Percentiles rank a stretch among this genome's conserved stretches.
These are phyloP conservation scores for Senna siamea DNA, from an alignment of 306 rosid species.

Conservation along the genomic window DNA sequence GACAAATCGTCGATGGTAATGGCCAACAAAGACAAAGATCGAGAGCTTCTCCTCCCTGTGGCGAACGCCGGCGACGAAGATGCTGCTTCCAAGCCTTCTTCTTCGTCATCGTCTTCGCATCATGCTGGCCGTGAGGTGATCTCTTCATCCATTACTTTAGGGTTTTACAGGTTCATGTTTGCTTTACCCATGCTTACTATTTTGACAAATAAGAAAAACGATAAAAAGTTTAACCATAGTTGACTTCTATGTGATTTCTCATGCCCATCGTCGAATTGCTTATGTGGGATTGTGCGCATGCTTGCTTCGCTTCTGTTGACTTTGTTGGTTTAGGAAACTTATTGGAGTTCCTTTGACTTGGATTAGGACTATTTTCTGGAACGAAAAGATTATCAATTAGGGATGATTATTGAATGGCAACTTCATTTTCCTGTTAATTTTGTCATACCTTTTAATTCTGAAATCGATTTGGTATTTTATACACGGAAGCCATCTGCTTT, in stretches of 20 bases:
- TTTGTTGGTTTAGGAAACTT: constrained; percentile 30
- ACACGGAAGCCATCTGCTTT: neutral
- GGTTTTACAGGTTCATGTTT: constrained; percentile 15
- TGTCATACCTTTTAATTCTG: neutral
- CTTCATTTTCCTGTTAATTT: neutral
- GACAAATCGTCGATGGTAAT: constrained; percentile 58
- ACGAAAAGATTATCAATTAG: neutral
- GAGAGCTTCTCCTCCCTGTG: constrained; percentile 85
- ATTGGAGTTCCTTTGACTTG: constrained; percentile 30
- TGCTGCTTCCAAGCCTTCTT: constrained; percentile 56
- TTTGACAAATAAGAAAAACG: neutral
- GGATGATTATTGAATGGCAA: constrained; percentile 14
- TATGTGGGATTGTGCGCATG: neutral
- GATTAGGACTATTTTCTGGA: neutral
- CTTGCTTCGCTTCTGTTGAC: constrained; percentile 10
- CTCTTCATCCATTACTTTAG: constrained; percentile 17
- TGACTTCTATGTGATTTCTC: neutral
- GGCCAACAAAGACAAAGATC: constrained; percentile 77
- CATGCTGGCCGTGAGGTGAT: constrained; percentile 73
- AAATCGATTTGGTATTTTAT: neutral
- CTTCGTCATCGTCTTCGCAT: constrained; percentile 55
- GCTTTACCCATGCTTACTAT: constrained; percentile 14
- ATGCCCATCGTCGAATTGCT: neutral
- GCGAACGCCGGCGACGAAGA: constrained; percentile 49
- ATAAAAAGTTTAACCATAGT: neutral